phyloP scores from a whole-genome alignment of 2,329 filamentous ascomycete genomes.

The Sarocladiaceae sp. region DNA sequence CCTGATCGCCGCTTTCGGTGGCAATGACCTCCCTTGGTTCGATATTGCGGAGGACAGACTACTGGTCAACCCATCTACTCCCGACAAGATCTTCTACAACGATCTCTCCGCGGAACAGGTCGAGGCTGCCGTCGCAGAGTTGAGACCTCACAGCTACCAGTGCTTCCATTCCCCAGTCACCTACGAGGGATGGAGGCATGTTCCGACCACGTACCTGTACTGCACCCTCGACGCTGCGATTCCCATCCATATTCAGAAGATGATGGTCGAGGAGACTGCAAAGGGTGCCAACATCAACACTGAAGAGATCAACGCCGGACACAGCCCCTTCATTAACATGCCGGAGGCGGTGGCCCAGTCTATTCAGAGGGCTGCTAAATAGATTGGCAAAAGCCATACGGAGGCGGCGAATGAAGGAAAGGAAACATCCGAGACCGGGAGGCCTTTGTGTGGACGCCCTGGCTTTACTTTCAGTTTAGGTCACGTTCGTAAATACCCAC shows the following conservation, averaged over 20 bases:
- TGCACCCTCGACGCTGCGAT: not conserved
- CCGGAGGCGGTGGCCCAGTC: not conserved
- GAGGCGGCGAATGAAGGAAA: too few species aligned
- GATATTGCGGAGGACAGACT: not conserved
- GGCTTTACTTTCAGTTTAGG: too few species aligned
- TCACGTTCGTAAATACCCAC: too few species aligned
- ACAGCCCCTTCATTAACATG: slow-evolving; percentile 1
- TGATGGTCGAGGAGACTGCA: slow-evolving; percentile 2
- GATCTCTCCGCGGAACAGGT: not conserved
- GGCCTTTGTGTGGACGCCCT: too few species aligned
- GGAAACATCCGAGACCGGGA: too few species aligned
- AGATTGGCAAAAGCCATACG: too few species aligned
- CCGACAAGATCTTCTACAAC: slow-evolving; percentile 1
- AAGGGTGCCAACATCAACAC: not conserved
- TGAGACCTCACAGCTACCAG: not conserved
- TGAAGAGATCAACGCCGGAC: not conserved
- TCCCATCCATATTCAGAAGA: slow-evolving; percentile 2
- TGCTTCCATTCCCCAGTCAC: not conserved
- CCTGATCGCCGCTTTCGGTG: not conserved
- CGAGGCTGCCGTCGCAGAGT: not conserved
- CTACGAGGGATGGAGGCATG: slow-evolving; percentile 2
- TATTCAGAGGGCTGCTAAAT: not conserved
- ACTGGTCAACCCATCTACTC: not conserved
- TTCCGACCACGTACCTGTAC: not conserved
- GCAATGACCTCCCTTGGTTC: not conserved